Evolutionary conservation across 768 basidiomycete species (phyloP).

Genomic region (Mycena rosella): DNA sequence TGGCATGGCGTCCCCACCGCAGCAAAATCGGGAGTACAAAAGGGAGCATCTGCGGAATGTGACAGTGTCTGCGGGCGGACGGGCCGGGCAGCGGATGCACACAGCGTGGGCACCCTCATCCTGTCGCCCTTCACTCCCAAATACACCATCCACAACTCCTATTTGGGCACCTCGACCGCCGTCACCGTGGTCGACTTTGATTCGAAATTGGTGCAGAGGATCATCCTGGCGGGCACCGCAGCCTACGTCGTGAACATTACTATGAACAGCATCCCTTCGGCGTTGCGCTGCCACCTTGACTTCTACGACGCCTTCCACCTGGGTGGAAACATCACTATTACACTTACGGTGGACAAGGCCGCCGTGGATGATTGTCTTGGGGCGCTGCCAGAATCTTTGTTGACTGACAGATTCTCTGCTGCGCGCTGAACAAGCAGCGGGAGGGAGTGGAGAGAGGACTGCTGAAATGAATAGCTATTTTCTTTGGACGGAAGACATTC

Average conservation of each 20-base stretch:
- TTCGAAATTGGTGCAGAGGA: slow-evolving; percentile 65
- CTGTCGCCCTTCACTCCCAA: slow-evolving; percentile 77
- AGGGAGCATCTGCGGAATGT: no score
- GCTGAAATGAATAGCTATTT: no score
- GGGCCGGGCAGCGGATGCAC: no score
- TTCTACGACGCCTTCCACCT: slow-evolving; percentile 77
- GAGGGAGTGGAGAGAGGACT: no score
- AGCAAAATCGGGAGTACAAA: no score
- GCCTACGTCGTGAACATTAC: slow-evolving; percentile 77
- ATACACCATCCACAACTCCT: slow-evolving; percentile 79
- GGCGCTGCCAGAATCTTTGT: slow-evolving; percentile 69
- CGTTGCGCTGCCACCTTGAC: slow-evolving; percentile 73
- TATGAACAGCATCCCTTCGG: slow-evolving; percentile 62
- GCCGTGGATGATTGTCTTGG: slow-evolving; percentile 66
- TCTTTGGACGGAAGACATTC: no score
- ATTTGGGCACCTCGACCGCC: slow-evolving; percentile 72
- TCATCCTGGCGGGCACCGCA: slow-evolving; percentile 66
- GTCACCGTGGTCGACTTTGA: slow-evolving; percentile 70
- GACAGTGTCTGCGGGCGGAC: no score
- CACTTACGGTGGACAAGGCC: slow-evolving; percentile 68
- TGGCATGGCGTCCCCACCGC: no score
- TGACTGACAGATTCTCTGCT: slow-evolving; percentile 70
- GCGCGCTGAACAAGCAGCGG: slow-evolving; percentile 30
- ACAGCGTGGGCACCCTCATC: slow-evolving; percentile 50
- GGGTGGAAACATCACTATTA: slow-evolving; percentile 74